Evolutionary conservation across 306 rosid species (phyloP).

Genomic region (Luffa aegyptiaca): DNA sequence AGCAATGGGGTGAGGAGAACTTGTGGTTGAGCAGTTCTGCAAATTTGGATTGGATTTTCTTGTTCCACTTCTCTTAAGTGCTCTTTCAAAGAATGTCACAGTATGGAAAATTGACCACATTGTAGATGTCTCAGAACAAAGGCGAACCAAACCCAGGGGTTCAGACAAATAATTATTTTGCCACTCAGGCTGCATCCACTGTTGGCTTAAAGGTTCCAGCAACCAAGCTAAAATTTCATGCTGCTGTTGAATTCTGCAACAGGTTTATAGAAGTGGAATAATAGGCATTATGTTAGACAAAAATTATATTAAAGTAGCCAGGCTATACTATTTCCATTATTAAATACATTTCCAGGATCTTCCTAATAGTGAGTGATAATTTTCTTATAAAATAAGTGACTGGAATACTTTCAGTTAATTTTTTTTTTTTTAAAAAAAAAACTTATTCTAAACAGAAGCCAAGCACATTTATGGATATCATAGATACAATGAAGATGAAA

Average conservation of each 20-base stretch:
- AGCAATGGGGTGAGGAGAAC: constrained; percentile 75
- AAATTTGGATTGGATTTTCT: constrained; percentile 50
- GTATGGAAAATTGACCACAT: constrained; percentile 96
- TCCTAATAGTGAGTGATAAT: neutral
- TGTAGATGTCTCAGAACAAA: constrained; percentile 61
- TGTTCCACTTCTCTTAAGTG: constrained; percentile 90
- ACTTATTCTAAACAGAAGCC: neutral
- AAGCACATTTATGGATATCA: neutral
- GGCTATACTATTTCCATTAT: neutral
- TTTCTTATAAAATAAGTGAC: neutral
- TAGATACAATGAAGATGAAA: neutral
- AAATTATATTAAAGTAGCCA: neutral
- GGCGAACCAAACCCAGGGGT: constrained; percentile 62
- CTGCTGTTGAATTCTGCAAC: constrained; percentile 81
- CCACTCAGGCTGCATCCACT: constrained; percentile 85
- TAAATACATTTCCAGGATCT: neutral
- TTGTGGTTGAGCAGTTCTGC: constrained; percentile 38
- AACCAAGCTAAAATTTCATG: constrained; percentile 96
- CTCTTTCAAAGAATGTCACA: constrained; percentile 89
- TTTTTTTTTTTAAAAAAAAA: neutral
- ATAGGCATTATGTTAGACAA: constrained; percentile 7
- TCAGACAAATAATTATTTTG: constrained; percentile 81
- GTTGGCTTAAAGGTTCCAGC: constrained; percentile 78
- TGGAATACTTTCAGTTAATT: neutral
- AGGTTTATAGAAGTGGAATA: constrained; percentile 17